Base-by-base conservation (phyloP, 148 eudicot genomes). In the Chenopodium album region DNA sequence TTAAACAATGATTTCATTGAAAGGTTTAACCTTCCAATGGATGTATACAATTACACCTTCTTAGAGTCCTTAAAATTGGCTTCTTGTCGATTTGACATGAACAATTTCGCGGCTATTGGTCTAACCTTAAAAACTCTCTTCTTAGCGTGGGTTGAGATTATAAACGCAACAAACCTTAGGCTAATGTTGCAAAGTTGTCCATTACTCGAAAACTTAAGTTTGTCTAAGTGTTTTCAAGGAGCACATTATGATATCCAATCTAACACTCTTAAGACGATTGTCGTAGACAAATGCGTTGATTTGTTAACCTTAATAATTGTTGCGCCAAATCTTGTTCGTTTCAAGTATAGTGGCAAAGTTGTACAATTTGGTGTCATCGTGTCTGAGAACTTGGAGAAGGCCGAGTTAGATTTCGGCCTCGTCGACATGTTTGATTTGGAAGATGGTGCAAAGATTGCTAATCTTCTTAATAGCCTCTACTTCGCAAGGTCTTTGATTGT, bases 321-420 rank as follows among this genome's bases (percentile, higher is more conserved):
- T 5, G 72, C 87, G 19, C 83, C 83, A 41, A 48, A 78, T 0
- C 70, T 89, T 78, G 11, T 26, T 1, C 47, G 47, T 26, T 76
- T 87, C 9, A 84, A 78, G 81, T 89, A 86, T 60, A 67, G 75
- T 0, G 92, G 92, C 20, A 29, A 7, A 14, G 3, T 86, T 2
- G 32, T 84, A 8, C 11, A 6, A 23, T 81, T 85, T 34, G 60
- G 16, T 0, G 70, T 79, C 1, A 41, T 22, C 8, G 3, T 59
- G 4, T 28, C 75, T 13, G 71, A 17, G 0, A 17, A 2, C 2
- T 0, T 89, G 75, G 81, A 81, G 41, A 84, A 78, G 69, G 91
- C 69, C 0, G 83, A 77, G 50, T 19, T 87, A 0, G 87, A 89
- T 78, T 82, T 85, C 0, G 81, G 79, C 37, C 28, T 34, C 0